phyloP scores from a whole-genome alignment of 2,329 filamentous ascomycete species.

The Coleophoma crateriformis region DNA sequence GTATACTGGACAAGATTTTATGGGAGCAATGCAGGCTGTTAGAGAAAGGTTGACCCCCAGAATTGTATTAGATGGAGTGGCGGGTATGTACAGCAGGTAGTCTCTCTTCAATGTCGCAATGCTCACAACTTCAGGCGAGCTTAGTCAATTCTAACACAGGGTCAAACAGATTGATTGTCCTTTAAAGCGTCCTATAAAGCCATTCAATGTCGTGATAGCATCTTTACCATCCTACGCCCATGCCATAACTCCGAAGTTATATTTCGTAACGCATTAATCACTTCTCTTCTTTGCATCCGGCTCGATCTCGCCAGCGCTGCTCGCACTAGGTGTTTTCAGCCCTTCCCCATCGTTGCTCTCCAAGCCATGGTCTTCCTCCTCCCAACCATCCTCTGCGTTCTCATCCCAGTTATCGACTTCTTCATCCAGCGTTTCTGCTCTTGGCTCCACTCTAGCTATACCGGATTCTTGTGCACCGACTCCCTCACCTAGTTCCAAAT shows the following conservation, averaged over 20 bases:
- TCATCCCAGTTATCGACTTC: slow-evolving; percentile 95
- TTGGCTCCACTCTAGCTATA: slow-evolving; percentile 37
- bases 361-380: slow-evolving; percentile 43
- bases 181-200: no score
- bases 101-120: no score
- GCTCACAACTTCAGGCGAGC: no score
- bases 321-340: slow-evolving; percentile 27
- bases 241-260: slow-evolving; percentile 6
- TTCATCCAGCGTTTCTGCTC: slow-evolving; percentile 56
- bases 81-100: no score
- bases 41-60: no score
- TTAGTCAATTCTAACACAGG: no score
- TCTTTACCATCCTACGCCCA: neutral
- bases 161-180: no score
- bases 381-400: slow-evolving; percentile 61
- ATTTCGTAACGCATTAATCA: slow-evolving; percentile 12
- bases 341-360: slow-evolving; percentile 23
- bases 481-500: slow-evolving; percentile 71
- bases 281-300: slow-evolving; percentile 23
- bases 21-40: no score
- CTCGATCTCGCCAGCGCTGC: slow-evolving; percentile 24
- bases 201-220: no score
- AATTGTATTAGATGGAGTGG: no score
- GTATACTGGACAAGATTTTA: no score
- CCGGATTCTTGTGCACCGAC: slow-evolving; percentile 57